Base-by-base conservation (phyloP, 139 green algal genomes). In the Picochlorum sp. region DNA sequence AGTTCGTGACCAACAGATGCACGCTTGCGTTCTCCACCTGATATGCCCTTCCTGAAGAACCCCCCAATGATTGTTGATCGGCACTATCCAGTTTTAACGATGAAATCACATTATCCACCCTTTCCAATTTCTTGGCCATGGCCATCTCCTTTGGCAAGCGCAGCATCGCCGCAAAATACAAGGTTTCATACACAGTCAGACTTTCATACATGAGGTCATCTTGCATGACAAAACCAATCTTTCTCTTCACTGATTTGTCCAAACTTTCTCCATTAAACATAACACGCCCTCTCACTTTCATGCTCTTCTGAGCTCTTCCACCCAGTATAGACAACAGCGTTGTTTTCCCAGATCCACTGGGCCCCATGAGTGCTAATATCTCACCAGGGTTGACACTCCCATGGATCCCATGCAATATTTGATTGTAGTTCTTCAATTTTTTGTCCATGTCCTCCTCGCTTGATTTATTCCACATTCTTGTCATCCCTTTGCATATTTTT, bases 1-100 rank as follows among this genome's bases (percentile, higher is more conserved):
- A 99, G 84, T 75, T 97, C 93, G 52, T 85, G 79, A 0, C 83
- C 90, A 7, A 89, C 72, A 32, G 81, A 90, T 10, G 90, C 81
- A 16, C 94, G 83, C 83, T 98, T 98, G 65, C 88, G 81, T 78
- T 99, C 90, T 1, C 94, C 94, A 7, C 92, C 94, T 8, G 70
- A 88, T 47, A 98, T 83, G 20, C 92, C 92, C 23, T 86, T 79
- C 32, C 80, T 68, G 61, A 92, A 85, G 49, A 81, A 83, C 4
- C 88, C 88, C 20, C 90, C 86, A 28, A 98, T 90, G 65, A 97
- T 90, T 38, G 93, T 97, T 75, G 96, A 69, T 8, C 72, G 64
- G 69, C 88, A 96, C 81, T 82, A 8, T 57, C 26, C 41, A 96
- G 68, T 2, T 84, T 84, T 38, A 96, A 79, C 1, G 80, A 78